These are phyloP conservation scores for Claviceps quebecensis DNA, from an alignment of 2,329 filamentous ascomycete species.

Conservation along the genomic window DNA sequence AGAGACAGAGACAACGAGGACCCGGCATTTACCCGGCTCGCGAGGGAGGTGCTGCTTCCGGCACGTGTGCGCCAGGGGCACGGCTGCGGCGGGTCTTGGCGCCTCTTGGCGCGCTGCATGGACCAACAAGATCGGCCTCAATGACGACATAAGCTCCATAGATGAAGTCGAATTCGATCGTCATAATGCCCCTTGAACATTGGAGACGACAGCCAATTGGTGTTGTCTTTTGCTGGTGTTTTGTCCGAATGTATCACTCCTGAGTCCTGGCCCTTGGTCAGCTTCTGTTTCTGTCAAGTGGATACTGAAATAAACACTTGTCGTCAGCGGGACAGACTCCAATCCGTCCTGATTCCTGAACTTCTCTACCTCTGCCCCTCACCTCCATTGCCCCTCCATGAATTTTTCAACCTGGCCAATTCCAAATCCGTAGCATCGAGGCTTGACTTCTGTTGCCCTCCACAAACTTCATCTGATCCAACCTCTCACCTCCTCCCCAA, in stretches of 20 bases:
- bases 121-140: not conserved
- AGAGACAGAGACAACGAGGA: too few relatives aligned
- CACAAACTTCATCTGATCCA: too few relatives aligned
- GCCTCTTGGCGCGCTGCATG: too few relatives aligned
- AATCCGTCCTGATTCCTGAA: not conserved
- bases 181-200: not conserved
- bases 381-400: not conserved
- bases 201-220: not conserved
- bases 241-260: too few relatives aligned
- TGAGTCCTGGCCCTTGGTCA: not conserved
- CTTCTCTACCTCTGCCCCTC: not conserved
- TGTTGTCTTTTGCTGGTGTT: not conserved
- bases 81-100: not conserved
- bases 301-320: not conserved
- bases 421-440: not conserved
- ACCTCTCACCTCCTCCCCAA: too few relatives aligned
- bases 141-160: constrained; percentile 7
- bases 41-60: not conserved
- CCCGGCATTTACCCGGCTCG: not conserved
- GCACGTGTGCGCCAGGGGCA: not conserved
- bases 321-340: not conserved
- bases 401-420: not conserved
- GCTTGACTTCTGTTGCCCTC: not conserved
- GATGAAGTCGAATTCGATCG: too few relatives aligned
- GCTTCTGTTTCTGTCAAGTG: not conserved